These are phyloP conservation scores for Herpetomonas tarakana DNA, from an alignment of 208 protist species.

Conservation along the genomic window DNA sequence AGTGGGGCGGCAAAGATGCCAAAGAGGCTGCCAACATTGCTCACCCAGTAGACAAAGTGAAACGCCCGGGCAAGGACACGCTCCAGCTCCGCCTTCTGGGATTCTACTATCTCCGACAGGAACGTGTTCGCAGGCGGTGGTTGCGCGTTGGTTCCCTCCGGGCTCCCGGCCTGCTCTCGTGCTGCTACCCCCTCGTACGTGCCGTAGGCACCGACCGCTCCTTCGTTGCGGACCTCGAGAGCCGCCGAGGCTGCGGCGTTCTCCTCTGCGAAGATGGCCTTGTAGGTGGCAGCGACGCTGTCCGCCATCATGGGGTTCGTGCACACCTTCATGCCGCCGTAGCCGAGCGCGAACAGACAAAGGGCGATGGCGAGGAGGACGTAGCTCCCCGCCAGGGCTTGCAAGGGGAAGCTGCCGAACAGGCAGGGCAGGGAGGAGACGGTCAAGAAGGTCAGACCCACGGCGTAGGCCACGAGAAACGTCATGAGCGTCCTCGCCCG, in stretches of 20 bases:
- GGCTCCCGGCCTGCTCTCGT: too few species aligned
- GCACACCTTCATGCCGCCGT: conserved; percentile 75
- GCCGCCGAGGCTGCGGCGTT: not conserved
- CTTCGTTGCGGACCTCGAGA: too few species aligned
- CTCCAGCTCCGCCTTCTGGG: conserved; percentile 12
- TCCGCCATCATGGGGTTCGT: conserved; percentile 72
- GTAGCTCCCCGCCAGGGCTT: conserved; percentile 10
- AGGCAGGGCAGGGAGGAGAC: conserved; percentile 42
- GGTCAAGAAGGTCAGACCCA: conserved; percentile 29
- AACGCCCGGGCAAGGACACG: conserved; percentile 45
- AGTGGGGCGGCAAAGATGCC: conserved; percentile 58
- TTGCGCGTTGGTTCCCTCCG: not conserved
- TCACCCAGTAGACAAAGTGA: conserved; percentile 47
- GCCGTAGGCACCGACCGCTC: not conserved
- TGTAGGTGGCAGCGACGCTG: conserved; percentile 29
- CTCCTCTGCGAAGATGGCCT: not conserved
- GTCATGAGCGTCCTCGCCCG: conserved; percentile 27
- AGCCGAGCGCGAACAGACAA: conserved; percentile 34
- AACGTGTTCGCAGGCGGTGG: not conserved
- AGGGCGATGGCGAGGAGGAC: conserved; percentile 28
- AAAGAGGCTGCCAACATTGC: conserved; percentile 46
- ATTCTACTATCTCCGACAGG: not conserved
- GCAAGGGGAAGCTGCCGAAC: conserved; percentile 36
- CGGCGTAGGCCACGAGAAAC: conserved; percentile 27
- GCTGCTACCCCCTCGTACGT: not conserved